Evolutionary conservation across 1,139 yeast genomes (phyloP).

Genomic region (Pichia sp.): DNA sequence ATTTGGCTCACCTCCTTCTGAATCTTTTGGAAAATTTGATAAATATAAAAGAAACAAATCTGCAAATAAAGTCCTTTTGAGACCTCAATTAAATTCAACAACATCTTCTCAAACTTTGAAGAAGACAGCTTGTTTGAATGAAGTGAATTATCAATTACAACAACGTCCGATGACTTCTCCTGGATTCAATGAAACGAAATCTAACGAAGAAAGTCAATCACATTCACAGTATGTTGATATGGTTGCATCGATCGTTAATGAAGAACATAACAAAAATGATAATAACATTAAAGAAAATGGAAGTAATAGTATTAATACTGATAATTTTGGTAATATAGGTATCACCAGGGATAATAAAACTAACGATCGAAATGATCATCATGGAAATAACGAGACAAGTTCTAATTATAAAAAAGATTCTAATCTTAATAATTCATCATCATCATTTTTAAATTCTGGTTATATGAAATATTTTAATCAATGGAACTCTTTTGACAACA

Average conservation of each 20-base stretch:
- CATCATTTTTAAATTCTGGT: neutral
- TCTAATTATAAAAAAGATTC: neutral
- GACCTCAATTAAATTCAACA: conserved; percentile 6
- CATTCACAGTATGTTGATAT: conserved; percentile 24
- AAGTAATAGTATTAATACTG: neutral
- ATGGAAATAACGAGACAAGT: neutral
- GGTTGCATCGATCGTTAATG: conserved; percentile 32
- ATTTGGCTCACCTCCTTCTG: conserved; percentile 12
- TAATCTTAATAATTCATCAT: neutral
- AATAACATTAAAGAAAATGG: neutral
- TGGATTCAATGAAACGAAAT: neutral
- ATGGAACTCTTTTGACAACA: conserved; percentile 2
- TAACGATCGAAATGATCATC: neutral
- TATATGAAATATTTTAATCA: conserved; percentile 5
- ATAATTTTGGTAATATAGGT: conserved; percentile 13
- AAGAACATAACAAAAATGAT: conserved; percentile 9
- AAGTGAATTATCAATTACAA: neutral
- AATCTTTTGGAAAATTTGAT: conserved; percentile 11
- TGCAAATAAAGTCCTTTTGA: neutral
- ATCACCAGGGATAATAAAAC: conserved; percentile 8
- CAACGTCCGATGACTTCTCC: conserved; percentile 7
- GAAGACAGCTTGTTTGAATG: neutral
- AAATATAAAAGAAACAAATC: conserved; percentile 7
- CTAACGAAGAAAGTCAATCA: neutral
- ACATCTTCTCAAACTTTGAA: neutral